Evolutionary conservation across 2,329 filamentous ascomycete species (phyloP).

Genomic region (Phyllosticta citribraziliensis): DNA sequence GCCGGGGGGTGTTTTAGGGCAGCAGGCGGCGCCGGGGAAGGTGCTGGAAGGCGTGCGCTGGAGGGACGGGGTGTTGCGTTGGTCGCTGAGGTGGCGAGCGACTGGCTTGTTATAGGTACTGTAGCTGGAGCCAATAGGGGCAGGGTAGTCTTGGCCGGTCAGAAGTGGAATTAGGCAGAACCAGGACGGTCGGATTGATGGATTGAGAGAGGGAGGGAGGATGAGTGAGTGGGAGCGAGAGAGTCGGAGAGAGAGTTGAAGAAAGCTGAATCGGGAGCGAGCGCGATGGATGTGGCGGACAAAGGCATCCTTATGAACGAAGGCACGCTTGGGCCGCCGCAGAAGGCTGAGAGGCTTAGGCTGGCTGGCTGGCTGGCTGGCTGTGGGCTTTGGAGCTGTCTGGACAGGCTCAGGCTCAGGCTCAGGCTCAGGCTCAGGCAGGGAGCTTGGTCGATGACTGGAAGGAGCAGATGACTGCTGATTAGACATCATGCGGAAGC

Average conservation of each 20-base stretch:
- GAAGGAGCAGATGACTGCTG: slow-evolving; percentile 10
- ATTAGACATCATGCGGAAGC: slow-evolving; percentile 8
- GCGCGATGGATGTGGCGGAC: slow-evolving; percentile 3
- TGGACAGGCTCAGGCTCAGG: too few relatives aligned
- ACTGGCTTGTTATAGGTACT: slow-evolving; percentile 7
- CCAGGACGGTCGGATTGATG: not conserved
- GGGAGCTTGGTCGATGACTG: slow-evolving; percentile 6
- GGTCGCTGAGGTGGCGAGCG: slow-evolving; percentile 10
- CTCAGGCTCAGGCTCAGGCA: not conserved
- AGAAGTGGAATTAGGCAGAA: slow-evolving; percentile 7
- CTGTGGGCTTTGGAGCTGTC: too few relatives aligned
- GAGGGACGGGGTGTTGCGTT: slow-evolving; percentile 8
- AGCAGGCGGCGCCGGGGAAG: slow-evolving; percentile 6
- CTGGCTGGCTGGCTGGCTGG: not conserved
- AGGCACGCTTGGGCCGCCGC: not conserved
- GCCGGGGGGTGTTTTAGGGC: slow-evolving; percentile 2
- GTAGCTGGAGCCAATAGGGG: slow-evolving; percentile 10
- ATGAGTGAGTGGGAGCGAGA: not conserved
- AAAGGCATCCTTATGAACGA: slow-evolving; percentile 9
- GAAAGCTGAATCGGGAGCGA: not conserved
- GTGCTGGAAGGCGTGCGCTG: slow-evolving; percentile 9
- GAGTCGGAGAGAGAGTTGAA: not conserved
- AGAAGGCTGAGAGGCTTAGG: not conserved
- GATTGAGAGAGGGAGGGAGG: not conserved
- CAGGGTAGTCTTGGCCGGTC: slow-evolving; percentile 6